Percentiles rank a stretch among this genome's conserved stretches.
phyloP scores from a whole-genome alignment of 139 green algal genomes.

The Ettlia oleoabundans region DNA sequence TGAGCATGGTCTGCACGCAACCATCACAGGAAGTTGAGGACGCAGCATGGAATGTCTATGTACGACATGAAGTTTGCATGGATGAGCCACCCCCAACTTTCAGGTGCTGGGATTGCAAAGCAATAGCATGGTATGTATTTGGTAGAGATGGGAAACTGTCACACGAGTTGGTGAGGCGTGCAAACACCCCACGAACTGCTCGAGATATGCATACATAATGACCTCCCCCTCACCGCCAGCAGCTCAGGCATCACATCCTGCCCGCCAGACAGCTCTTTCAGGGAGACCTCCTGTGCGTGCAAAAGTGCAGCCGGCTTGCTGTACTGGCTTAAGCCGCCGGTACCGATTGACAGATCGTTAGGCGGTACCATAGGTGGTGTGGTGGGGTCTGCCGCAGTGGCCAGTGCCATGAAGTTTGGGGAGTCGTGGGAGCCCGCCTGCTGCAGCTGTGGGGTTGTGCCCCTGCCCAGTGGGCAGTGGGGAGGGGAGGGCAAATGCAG shows the following conservation, averaged over 20 bases:
- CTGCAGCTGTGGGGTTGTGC: background rate
- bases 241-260: background rate
- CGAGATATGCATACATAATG: background rate
- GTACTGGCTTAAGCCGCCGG: conserved; percentile 14
- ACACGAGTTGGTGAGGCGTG: no score
- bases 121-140: no score
- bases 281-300: conserved; percentile 31
- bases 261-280: background rate
- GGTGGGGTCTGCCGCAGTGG: background rate
- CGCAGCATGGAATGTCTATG: no score
- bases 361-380: conserved; percentile 10
- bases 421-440: conserved; percentile 37
- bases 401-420: background rate
- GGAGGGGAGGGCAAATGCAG: background rate
- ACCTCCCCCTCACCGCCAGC: background rate
- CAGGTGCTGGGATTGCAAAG: no score
- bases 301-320: conserved; percentile 38
- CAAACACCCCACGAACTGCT: no score
- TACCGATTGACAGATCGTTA: conserved; percentile 9
- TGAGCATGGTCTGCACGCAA: background rate
- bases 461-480: background rate
- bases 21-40: background rate
- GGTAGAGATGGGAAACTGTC: no score
- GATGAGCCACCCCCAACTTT: no score
- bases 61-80: no score